Conservation (phyloP, 2,329 filamentous ascomycete genomes). For the Scytalidium sp. region DNA sequence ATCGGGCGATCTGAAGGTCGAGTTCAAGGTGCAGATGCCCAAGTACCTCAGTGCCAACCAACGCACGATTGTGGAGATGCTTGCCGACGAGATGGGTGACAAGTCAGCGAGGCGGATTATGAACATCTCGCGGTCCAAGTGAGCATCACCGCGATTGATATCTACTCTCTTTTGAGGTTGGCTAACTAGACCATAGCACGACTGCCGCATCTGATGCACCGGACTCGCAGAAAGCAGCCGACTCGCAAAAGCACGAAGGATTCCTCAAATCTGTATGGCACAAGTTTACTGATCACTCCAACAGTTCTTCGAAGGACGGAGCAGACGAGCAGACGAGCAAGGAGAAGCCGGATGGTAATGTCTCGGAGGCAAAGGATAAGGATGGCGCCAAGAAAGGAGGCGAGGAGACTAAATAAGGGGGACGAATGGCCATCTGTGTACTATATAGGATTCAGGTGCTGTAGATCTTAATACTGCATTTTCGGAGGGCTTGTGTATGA, state of each 20-base stretch:
- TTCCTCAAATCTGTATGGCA: slow-evolving; percentile 95
- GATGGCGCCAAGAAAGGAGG: slow-evolving; percentile 18
- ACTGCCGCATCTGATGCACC: slow-evolving; percentile 8
- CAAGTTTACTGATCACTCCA: slow-evolving; percentile 71
- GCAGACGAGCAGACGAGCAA: slow-evolving; percentile 5
- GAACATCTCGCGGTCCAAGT: slow-evolving; percentile 64
- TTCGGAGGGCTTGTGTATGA: background rate
- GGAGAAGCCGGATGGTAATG: background rate
- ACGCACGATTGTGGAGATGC: slow-evolving; percentile 88
- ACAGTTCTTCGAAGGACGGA: slow-evolving; percentile 1
- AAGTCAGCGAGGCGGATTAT: slow-evolving; percentile 89
- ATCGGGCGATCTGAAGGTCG: slow-evolving; percentile 82
- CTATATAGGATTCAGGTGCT: background rate
- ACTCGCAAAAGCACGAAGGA: slow-evolving; percentile 74
- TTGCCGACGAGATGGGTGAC: slow-evolving; percentile 94
- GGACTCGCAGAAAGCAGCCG: slow-evolving; percentile 13
- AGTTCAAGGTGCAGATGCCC: slow-evolving; percentile 94
- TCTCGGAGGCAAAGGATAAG: slow-evolving; percentile 8
- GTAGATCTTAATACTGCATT: slow-evolving; percentile 1
- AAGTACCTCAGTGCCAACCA: slow-evolving; percentile 92
- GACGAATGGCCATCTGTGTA: background rate
- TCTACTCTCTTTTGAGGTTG: slow-evolving; percentile 7
- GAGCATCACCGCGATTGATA: slow-evolving; percentile 29
- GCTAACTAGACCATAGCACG: too few relatives aligned
- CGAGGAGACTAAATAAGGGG: slow-evolving; percentile 1